phyloP scores from a whole-genome alignment of 2,329 filamentous ascomycete species.

The Penicillium frequentans region DNA sequence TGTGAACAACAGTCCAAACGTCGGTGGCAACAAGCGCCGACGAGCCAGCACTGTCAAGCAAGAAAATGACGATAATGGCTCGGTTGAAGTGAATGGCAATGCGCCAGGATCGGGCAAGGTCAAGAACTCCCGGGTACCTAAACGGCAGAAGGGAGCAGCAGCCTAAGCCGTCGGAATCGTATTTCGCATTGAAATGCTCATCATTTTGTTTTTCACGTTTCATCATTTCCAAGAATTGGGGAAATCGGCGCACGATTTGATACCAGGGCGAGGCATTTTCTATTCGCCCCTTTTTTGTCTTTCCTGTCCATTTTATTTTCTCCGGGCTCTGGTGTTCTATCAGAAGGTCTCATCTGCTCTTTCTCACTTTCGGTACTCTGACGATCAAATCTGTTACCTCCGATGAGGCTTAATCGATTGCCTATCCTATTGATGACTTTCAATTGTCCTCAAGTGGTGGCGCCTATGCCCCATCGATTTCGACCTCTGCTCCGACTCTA shows the following conservation, averaged over 20 bases:
- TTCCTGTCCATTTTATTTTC: slow-evolving; percentile 16
- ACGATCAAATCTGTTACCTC: slow-evolving; percentile 16
- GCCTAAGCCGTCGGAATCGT: slow-evolving; percentile 18
- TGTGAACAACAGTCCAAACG: slow-evolving; percentile 63
- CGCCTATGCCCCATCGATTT: slow-evolving; percentile 13
- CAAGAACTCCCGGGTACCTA: slow-evolving; percentile 49
- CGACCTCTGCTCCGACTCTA: slow-evolving; percentile 22
- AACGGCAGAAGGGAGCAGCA: slow-evolving; percentile 47
- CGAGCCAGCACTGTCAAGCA: slow-evolving; percentile 60
- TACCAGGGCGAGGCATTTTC: slow-evolving; percentile 24
- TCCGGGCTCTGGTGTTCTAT: slow-evolving; percentile 10
- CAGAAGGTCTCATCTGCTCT: slow-evolving; percentile 1
- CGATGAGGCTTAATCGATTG: slow-evolving; percentile 17
- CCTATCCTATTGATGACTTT: not conserved
- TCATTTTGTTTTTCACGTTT: slow-evolving; percentile 2
- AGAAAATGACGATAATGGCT: slow-evolving; percentile 53
- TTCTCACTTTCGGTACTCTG: slow-evolving; percentile 17
- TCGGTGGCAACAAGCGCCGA: slow-evolving; percentile 57
- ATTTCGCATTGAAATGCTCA: not conserved
- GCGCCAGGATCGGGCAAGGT: slow-evolving; percentile 41
- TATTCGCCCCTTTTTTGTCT: slow-evolving; percentile 16
- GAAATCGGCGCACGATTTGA: slow-evolving; percentile 33
- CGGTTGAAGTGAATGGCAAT: slow-evolving; percentile 52
- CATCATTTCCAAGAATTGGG: slow-evolving; percentile 23
- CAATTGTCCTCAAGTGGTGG: not conserved